Evolutionary conservation across 805 yeast genomes (phyloP).

Genomic region (Clavispora carvajalis): DNA sequence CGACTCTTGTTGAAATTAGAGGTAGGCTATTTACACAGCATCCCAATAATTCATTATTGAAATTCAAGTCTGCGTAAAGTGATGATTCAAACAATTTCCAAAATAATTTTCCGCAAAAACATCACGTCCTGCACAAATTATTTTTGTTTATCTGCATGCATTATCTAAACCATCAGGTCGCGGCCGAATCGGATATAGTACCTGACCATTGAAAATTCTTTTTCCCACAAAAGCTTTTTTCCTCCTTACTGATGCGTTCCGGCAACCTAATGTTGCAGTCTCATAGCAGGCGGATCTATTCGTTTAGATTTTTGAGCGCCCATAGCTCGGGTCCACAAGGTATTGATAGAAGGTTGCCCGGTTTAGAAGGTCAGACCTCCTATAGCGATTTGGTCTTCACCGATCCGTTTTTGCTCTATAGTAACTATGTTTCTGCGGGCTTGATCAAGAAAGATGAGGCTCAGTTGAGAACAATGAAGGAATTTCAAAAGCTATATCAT

Average conservation of each 20-base stretch:
- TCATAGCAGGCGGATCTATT: not conserved
- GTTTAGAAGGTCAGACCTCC: not conserved
- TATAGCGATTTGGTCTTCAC: constrained; percentile 38
- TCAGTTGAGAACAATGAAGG: constrained; percentile 60
- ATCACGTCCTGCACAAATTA: too few relatives aligned
- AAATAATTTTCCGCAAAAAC: too few relatives aligned
- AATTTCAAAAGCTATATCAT: constrained; percentile 55
- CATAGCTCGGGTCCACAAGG: constrained; percentile 29
- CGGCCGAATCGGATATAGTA: not conserved
- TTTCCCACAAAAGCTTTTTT: not conserved
- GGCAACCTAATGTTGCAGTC: not conserved
- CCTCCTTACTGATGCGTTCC: not conserved
- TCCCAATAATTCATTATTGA: too few relatives aligned
- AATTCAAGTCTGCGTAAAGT: too few relatives aligned
- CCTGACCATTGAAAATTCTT: not conserved
- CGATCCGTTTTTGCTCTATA: constrained; percentile 58
- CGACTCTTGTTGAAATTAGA: not conserved
- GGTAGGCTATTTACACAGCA: too few relatives aligned
- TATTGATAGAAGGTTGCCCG: constrained; percentile 33
- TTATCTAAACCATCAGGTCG: not conserved
- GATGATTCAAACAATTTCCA: too few relatives aligned
- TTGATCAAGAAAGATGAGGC: constrained; percentile 47
- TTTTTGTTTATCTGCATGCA: not conserved
- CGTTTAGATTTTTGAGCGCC: not conserved
- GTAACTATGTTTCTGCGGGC: constrained; percentile 48